phyloP scores from a whole-genome alignment of 2,329 filamentous ascomycete species.

The Colletotrichum sp. region DNA sequence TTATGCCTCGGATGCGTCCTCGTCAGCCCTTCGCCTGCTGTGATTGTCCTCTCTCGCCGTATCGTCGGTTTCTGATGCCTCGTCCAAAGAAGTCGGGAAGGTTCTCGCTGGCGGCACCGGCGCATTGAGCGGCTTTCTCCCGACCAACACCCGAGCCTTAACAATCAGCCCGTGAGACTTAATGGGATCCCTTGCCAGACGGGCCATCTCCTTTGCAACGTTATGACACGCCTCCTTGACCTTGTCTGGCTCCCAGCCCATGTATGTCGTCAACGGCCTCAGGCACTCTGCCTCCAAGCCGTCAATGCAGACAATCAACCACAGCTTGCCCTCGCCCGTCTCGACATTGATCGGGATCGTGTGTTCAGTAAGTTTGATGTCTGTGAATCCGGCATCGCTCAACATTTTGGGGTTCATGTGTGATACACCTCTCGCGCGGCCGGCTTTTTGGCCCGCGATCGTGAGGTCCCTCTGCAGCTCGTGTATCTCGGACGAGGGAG shows the following conservation, averaged over 20 bases:
- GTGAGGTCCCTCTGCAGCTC: constrained; percentile 44
- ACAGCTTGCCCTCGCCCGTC: constrained; percentile 55
- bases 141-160: constrained; percentile 54
- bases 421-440: constrained; percentile 47
- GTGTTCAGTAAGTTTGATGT: constrained; percentile 52
- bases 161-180: constrained; percentile 48
- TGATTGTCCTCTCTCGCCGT: constrained; percentile 15
- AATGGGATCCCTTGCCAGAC: constrained; percentile 50
- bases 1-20: background rate
- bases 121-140: constrained; percentile 48
- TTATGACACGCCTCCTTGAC: constrained; percentile 52
- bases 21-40: background rate
- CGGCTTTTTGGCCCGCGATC: constrained; percentile 48
- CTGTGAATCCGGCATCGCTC: constrained; percentile 55
- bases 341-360: constrained; percentile 53
- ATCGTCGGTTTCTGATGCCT: constrained; percentile 20
- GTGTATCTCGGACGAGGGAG: constrained; percentile 50
- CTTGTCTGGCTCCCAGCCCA: constrained; percentile 56
- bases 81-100: background rate
- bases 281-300: constrained; percentile 54
- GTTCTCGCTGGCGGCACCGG: background rate
- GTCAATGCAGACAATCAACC: constrained; percentile 57
- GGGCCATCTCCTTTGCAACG: constrained; percentile 53
- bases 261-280: constrained; percentile 56
- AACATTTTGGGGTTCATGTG: constrained; percentile 53